phyloP scores from a whole-genome alignment of 1,139 yeast genomes.

The Hyphopichia burtonii region DNA sequence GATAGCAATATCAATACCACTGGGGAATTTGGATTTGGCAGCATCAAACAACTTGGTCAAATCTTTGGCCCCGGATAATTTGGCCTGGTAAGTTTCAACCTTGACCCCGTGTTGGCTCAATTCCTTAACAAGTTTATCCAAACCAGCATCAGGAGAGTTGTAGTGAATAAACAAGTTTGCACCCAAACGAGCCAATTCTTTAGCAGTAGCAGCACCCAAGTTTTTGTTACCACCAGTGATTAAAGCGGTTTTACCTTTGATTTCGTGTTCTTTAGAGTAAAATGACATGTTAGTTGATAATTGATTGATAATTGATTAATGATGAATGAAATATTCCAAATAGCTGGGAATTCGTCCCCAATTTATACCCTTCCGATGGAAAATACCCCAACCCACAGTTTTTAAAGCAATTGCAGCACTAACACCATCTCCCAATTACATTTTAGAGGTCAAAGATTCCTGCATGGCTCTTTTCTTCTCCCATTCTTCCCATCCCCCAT shows the following conservation, averaged over 20 bases:
- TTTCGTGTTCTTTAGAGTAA: conserved; percentile 9
- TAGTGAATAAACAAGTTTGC: conserved; percentile 56
- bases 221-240: conserved; percentile 70
- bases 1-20: conserved; percentile 59
- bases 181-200: conserved; percentile 57
- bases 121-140: conserved; percentile 40
- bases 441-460: too few relatives aligned
- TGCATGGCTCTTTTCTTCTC: too few relatives aligned
- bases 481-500: too few relatives aligned
- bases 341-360: too few relatives aligned
- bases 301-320: not conserved
- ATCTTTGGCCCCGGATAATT: conserved; percentile 42
- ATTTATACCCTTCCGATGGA: too few relatives aligned
- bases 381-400: too few relatives aligned
- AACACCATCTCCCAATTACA: too few relatives aligned
- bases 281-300: conserved; percentile 9
- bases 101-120: conserved; percentile 35
- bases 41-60: conserved; percentile 46
- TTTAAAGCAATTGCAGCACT: too few relatives aligned
- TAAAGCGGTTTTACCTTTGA: conserved; percentile 52
- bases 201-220: conserved; percentile 59
- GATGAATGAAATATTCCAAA: too few relatives aligned
- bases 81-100: conserved; percentile 46
- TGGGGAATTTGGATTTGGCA: conserved; percentile 42
- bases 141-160: conserved; percentile 43